These are phyloP conservation scores for Hapsidospora chrysogenum DNA, from an alignment of 495 filamentous ascomycete genomes.

Conservation along the genomic window DNA sequence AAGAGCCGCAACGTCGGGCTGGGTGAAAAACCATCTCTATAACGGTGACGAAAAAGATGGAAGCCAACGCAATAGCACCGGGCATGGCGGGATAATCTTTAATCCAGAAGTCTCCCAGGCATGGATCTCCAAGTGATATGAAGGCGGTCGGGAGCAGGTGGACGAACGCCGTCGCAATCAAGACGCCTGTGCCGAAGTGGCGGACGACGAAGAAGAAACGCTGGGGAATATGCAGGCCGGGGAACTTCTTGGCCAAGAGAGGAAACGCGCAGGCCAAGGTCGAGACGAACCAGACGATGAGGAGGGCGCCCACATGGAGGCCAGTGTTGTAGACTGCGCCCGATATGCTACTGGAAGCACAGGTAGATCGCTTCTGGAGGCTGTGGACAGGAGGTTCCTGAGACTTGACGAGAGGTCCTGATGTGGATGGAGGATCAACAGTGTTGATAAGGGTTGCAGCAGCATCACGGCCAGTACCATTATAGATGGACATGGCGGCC, in stretches of 20 bases:
- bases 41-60: slow-evolving; percentile 22
- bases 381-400: slow-evolving; percentile 3
- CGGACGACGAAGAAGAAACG: slow-evolving; percentile 22
- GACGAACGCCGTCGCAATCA: slow-evolving; percentile 30
- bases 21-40: slow-evolving; percentile 25
- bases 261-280: slow-evolving; percentile 9
- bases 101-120: slow-evolving; percentile 26
- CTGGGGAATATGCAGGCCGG: slow-evolving; percentile 12
- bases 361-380: slow-evolving; percentile 5
- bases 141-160: slow-evolving; percentile 31
- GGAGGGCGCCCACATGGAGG: slow-evolving; percentile 15
- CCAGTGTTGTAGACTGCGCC: slow-evolving; percentile 4
- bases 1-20: neutral
- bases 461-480: too few relatives aligned
- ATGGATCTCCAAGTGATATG: slow-evolving; percentile 22
- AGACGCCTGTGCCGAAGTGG: slow-evolving; percentile 33
- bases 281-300: slow-evolving; percentile 22
- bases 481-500: too few relatives aligned
- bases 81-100: slow-evolving; percentile 24
- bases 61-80: slow-evolving; percentile 21
- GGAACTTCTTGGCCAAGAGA: neutral
- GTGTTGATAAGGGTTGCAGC: too few relatives aligned
- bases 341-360: slow-evolving; percentile 5
- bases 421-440: too few relatives aligned
- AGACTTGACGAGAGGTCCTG: too few relatives aligned